A percentile compares a stretch with the other conserved stretches of the same genome.
phyloP scores from a whole-genome alignment of 345 rosid genomes.

The Conringia planisiliqua region DNA sequence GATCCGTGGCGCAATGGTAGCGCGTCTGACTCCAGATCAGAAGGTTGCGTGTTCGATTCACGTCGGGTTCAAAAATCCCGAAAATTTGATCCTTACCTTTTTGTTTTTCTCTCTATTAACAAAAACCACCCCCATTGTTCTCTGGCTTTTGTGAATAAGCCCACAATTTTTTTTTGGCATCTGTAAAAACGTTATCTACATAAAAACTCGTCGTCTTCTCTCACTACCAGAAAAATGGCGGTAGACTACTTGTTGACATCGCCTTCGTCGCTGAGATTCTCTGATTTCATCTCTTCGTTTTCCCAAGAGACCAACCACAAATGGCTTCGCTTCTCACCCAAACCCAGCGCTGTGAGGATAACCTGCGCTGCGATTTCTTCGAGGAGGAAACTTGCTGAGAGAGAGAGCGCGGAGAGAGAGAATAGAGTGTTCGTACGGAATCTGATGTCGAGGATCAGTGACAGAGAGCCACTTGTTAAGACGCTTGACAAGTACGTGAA shows the following conservation, averaged over 20 bases:
- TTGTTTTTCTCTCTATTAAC: background rate
- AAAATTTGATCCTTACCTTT: background rate
- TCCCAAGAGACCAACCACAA: background rate
- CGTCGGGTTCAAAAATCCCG: constrained; percentile 68
- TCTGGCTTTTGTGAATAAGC: background rate
- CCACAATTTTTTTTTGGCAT: background rate
- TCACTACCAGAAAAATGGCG: constrained; percentile 11
- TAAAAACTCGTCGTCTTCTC: background rate
- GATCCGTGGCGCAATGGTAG: constrained; percentile 99
- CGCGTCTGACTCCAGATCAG: constrained; percentile 99
- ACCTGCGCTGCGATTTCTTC: constrained; percentile 49
- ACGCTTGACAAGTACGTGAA: constrained; percentile 67
- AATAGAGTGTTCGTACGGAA: constrained; percentile 57
- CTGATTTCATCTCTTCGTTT: constrained; percentile 18
- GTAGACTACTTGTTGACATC: constrained; percentile 24
- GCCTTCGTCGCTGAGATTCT: constrained; percentile 25
- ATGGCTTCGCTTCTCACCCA: constrained; percentile 13
- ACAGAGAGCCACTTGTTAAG: constrained; percentile 61
- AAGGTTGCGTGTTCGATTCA: constrained; percentile 99
- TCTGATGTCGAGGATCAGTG: constrained; percentile 52
- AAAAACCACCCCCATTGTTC: background rate
- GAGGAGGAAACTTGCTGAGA: constrained; percentile 40
- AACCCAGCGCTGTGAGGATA: constrained; percentile 10
- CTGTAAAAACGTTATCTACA: constrained; percentile 2
- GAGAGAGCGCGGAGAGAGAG: constrained; percentile 43